phyloP scores from a whole-genome alignment of 176 grass and related monocot genomes.

The Carex kokanica region DNA sequence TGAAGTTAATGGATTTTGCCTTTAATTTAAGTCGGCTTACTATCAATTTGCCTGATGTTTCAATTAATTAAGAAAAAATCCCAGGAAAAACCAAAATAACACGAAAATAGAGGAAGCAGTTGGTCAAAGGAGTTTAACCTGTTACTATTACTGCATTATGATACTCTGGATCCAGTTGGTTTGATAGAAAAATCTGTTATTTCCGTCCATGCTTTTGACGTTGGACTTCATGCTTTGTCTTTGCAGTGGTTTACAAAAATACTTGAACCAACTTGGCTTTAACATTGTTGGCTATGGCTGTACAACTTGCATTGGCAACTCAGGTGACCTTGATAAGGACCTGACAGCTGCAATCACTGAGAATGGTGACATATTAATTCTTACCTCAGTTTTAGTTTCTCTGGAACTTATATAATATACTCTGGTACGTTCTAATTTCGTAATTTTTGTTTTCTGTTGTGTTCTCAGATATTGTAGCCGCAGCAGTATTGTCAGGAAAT shows the following conservation, averaged over 20 bases:
- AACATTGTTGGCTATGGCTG: slow-evolving; percentile 97
- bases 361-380: slow-evolving; percentile 47
- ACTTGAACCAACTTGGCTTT: slow-evolving; percentile 91
- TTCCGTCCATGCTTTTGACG: background rate
- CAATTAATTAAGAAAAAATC: background rate
- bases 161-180: background rate
- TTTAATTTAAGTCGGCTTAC: background rate
- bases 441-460: background rate
- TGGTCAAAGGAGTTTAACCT: background rate
- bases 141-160: background rate
- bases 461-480: slow-evolving; percentile 83
- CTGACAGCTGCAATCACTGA: slow-evolving; percentile 78
- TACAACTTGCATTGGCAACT: slow-evolving; percentile 99
- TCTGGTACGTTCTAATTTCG: background rate
- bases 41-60: background rate
- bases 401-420: slow-evolving; percentile 21
- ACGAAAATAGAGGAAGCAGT: background rate
- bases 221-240: slow-evolving; percentile 10
- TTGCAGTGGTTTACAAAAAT: slow-evolving; percentile 85
- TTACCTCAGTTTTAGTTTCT: slow-evolving; percentile 14
- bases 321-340: slow-evolving; percentile 83
- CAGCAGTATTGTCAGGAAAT: slow-evolving; percentile 92
- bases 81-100: background rate
- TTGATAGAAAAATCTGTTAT: background rate
- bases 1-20: background rate